Evolutionary conservation across 2,329 filamentous ascomycete genomes (phyloP).

Genomic region (Chrysoporthe austroafricana): DNA sequence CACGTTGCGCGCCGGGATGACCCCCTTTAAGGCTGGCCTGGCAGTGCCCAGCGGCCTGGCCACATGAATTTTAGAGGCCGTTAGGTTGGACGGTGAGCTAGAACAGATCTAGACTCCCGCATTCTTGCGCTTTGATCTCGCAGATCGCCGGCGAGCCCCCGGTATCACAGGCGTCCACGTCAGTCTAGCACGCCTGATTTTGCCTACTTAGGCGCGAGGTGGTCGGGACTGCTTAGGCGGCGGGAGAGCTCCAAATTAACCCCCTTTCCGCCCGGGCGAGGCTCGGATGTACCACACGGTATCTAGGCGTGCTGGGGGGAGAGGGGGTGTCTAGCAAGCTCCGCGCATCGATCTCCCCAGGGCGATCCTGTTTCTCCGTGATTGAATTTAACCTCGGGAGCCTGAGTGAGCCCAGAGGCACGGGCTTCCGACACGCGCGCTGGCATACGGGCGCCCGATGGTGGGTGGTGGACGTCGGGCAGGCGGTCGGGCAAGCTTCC

Average conservation of each 20-base stretch:
- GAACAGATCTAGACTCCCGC: conserved; percentile 7
- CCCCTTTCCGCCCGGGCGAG: neutral
- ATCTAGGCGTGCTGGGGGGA: neutral
- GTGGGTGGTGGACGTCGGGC: too few species aligned
- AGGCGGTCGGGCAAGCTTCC: too few species aligned
- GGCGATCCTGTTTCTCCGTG: neutral
- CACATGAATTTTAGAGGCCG: conserved; percentile 21
- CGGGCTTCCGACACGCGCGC: too few species aligned
- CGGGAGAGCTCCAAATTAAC: conserved; percentile 10
- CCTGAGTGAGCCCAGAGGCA: too few species aligned
- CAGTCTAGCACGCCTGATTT: neutral
- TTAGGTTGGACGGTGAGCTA: conserved; percentile 13
- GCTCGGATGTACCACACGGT: neutral
- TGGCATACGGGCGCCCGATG: too few species aligned
- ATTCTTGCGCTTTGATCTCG: conserved; percentile 5
- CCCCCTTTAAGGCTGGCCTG: neutral
- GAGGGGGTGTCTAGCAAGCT: conserved; percentile 3
- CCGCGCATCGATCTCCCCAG: conserved; percentile 19
- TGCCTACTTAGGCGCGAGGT: neutral
- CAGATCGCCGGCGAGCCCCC: neutral
- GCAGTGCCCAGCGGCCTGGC: conserved; percentile 10
- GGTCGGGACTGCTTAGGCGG: neutral
- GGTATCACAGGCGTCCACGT: neutral
- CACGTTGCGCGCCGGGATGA: neutral
- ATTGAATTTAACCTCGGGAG: too few species aligned